phyloP scores from a whole-genome alignment of 768 basidiomycete species.

The Leccinum obscurum region DNA sequence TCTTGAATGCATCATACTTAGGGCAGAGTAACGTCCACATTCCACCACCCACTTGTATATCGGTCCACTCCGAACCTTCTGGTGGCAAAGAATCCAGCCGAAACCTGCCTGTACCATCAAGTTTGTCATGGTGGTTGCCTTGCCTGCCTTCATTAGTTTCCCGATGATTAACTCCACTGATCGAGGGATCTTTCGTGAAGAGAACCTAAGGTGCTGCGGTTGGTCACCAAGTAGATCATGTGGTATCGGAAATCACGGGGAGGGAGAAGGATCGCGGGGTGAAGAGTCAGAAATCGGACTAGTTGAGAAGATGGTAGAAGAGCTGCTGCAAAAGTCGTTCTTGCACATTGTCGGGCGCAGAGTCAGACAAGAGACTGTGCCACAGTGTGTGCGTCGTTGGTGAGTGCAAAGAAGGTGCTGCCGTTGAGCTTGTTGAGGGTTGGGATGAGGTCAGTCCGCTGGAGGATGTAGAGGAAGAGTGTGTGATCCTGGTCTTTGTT shows the following conservation, averaged over 20 bases:
- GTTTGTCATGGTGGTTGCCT: slow-evolving; percentile 85
- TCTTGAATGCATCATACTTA: slow-evolving; percentile 88
- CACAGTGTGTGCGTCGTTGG: slow-evolving; percentile 77
- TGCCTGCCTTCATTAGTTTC: slow-evolving; percentile 89
- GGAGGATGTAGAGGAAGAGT: slow-evolving; percentile 72
- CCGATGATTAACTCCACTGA: slow-evolving; percentile 82
- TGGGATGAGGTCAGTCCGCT: slow-evolving; percentile 83
- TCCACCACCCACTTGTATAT: slow-evolving; percentile 34
- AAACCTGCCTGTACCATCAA: slow-evolving; percentile 83
- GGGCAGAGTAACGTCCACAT: slow-evolving; percentile 93
- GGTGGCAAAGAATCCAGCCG: slow-evolving; percentile 85
- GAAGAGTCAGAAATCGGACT: slow-evolving; percentile 58
- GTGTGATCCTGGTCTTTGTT: slow-evolving; percentile 73
- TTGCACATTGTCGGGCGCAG: slow-evolving; percentile 74
- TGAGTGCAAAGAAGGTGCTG: slow-evolving; percentile 91
- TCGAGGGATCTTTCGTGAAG: slow-evolving; percentile 73
- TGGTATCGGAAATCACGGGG: slow-evolving; percentile 85
- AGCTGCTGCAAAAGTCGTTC: slow-evolving; percentile 79
- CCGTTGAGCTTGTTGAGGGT: slow-evolving; percentile 43
- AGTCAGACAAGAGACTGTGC: slow-evolving; percentile 28
- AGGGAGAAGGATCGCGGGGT: slow-evolving; percentile 63
- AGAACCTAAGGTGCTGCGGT: slow-evolving; percentile 76
- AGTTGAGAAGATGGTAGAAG: slow-evolving; percentile 92
- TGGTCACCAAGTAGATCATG: slow-evolving; percentile 79
- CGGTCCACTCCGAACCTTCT: slow-evolving; percentile 64